Evolutionary conservation across 805 yeast species (phyloP).

Genomic region (Barnettozyma populi): DNA sequence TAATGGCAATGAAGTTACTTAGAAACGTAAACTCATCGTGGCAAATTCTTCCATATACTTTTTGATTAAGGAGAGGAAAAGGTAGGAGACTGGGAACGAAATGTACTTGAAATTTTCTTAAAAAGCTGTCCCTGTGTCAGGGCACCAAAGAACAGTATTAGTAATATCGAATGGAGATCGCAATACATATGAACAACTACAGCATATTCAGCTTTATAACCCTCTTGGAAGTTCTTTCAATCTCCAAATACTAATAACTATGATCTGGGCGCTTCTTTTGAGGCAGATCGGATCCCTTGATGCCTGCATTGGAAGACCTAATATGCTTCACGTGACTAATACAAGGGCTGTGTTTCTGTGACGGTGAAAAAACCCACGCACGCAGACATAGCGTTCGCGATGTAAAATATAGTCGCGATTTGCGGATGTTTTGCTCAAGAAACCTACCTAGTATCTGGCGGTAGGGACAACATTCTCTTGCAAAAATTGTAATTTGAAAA

Average conservation of each 20-base stretch:
- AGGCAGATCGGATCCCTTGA: background rate
- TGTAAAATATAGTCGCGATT: background rate
- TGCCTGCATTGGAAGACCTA: no score
- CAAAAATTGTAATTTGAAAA: conserved; percentile 6
- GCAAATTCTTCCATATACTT: conserved; percentile 30
- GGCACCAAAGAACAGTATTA: background rate
- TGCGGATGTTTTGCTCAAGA: background rate
- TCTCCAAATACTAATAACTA: no score
- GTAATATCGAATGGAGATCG: no score
- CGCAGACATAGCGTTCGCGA: background rate
- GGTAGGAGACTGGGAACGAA: conserved; percentile 3
- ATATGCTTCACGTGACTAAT: background rate
- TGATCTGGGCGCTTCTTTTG: no score
- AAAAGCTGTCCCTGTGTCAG: background rate
- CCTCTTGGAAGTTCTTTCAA: no score
- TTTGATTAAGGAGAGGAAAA: conserved; percentile 26
- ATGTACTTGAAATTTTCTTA: background rate
- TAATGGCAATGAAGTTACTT: conserved; percentile 30
- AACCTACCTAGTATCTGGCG: background rate
- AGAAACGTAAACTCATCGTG: conserved; percentile 27
- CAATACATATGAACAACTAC: no score
- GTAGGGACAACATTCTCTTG: conserved; percentile 7
- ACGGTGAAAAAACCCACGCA: background rate
- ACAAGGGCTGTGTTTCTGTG: background rate
- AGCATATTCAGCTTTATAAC: no score